A percentile compares a stretch with the other conserved stretches of the same genome.
Evolutionary conservation across 2,329 filamentous ascomycete genomes (phyloP).

Genomic region (Phialophora tarda): DNA sequence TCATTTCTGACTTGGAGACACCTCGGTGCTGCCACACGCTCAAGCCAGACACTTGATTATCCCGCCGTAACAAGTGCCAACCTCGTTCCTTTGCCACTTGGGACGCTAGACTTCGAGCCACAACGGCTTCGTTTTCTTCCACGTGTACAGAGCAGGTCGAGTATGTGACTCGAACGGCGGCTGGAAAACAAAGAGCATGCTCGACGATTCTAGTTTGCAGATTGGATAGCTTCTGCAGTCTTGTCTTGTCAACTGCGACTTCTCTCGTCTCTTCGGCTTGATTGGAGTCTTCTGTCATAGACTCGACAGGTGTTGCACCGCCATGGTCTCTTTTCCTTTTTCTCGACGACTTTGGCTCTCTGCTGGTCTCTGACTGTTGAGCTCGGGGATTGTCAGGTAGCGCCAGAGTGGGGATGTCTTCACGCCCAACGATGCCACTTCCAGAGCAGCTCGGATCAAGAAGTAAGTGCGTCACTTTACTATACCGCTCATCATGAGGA

Average conservation of each 20-base stretch:
- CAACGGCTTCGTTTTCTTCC: slow-evolving; percentile 87
- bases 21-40: slow-evolving; percentile 74
- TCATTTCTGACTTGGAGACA: slow-evolving; percentile 44
- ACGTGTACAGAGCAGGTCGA: slow-evolving; percentile 90
- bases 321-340: slow-evolving; percentile 51
- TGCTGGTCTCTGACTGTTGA: slow-evolving; percentile 44
- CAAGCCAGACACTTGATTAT: slow-evolving; percentile 78
- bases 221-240: slow-evolving; percentile 74
- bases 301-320: slow-evolving; percentile 32
- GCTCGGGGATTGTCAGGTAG: slow-evolving; percentile 54
- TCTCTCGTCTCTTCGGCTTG: slow-evolving; percentile 57
- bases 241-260: slow-evolving; percentile 55
- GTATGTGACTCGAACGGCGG: slow-evolving; percentile 78
- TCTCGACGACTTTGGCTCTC: slow-evolving; percentile 41
- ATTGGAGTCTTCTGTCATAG: slow-evolving; percentile 33
- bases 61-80: slow-evolving; percentile 76
- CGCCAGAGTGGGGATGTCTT: slow-evolving; percentile 73
- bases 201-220: slow-evolving; percentile 83
- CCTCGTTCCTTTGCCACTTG: slow-evolving; percentile 68
- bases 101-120: slow-evolving; percentile 72
- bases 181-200: slow-evolving; percentile 83
- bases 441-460: slow-evolving; percentile 95
- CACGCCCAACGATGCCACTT: slow-evolving; percentile 88
- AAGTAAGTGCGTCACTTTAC: slow-evolving; percentile 77
- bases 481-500: slow-evolving; percentile 65